Conservation (phyloP, 805 yeast genomes). For the Wickerhamomyces mucosus region DNA sequence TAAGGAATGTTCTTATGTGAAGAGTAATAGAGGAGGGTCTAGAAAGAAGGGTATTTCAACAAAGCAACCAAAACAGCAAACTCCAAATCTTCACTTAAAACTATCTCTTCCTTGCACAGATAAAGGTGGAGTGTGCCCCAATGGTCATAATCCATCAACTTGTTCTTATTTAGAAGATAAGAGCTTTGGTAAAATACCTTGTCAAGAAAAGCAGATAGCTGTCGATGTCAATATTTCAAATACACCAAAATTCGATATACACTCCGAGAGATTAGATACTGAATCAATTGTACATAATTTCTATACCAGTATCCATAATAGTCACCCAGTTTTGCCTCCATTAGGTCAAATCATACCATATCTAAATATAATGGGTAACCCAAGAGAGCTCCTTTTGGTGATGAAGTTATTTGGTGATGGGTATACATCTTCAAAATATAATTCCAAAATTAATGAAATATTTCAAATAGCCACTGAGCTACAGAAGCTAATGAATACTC, state of each 20-base stretch:
- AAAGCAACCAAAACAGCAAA: constrained; percentile 14
- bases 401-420: constrained; percentile 45
- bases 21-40: constrained; percentile 45
- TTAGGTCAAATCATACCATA: constrained; percentile 25
- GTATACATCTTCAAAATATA: constrained; percentile 26
- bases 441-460: constrained; percentile 31
- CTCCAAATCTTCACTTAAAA: background rate
- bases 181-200: constrained; percentile 2
- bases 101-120: constrained; percentile 13
- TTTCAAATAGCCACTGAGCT: constrained; percentile 27
- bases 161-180: constrained; percentile 15
- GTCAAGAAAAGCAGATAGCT: background rate
- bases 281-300: constrained; percentile 20
- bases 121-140: constrained; percentile 11
- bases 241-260: background rate
- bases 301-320: constrained; percentile 28
- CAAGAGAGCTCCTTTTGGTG: constrained; percentile 32
- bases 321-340: constrained; percentile 42
- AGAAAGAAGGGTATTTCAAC: constrained; percentile 35
- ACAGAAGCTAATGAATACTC: constrained; percentile 19
- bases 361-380: constrained; percentile 23
- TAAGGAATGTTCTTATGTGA: constrained; percentile 37
- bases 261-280: constrained; percentile 12
- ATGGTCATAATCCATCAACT: constrained; percentile 14
- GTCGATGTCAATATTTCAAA: background rate